A percentile compares a stretch with the other conserved stretches of the same genome.
phyloP scores from a whole-genome alignment of 768 basidiomycete genomes.

The Podaxis mareebaensis region DNA sequence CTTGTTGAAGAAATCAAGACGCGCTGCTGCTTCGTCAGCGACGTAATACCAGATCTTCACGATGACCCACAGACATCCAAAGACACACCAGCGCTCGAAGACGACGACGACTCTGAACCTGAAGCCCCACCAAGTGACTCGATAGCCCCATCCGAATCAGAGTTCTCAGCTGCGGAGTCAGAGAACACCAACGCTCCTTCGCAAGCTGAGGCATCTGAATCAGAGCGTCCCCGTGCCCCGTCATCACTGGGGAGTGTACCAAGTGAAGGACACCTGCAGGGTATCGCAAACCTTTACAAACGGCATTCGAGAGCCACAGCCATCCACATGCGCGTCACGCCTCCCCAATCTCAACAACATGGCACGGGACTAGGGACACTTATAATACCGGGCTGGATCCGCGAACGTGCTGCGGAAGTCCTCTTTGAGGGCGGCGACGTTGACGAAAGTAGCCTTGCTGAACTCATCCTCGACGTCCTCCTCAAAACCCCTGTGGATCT shows the following conservation, averaged over 20 bases:
- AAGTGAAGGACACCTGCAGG: constrained; percentile 58
- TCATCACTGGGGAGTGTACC: constrained; percentile 29
- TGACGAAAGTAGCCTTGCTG: constrained; percentile 83
- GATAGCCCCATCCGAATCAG: background rate
- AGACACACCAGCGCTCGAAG: constrained; percentile 28
- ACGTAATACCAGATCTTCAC: constrained; percentile 43
- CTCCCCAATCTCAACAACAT: constrained; percentile 59
- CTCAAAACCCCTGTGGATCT: constrained; percentile 91
- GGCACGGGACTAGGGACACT: constrained; percentile 79
- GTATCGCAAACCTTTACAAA: constrained; percentile 68
- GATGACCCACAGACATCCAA: constrained; percentile 21
- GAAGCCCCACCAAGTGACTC: constrained; percentile 37
- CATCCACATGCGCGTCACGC: constrained; percentile 65
- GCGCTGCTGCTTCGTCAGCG: constrained; percentile 85
- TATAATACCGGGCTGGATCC: constrained; percentile 91
- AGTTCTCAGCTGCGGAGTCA: constrained; percentile 38
- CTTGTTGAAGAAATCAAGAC: constrained; percentile 92
- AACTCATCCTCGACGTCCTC: constrained; percentile 75
- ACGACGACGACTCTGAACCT: constrained; percentile 38
- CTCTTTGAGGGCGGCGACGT: constrained; percentile 89
- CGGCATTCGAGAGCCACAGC: constrained; percentile 79
- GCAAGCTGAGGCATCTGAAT: constrained; percentile 66
- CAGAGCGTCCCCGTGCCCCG: constrained; percentile 44
- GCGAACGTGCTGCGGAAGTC: constrained; percentile 89
- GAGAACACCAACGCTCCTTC: constrained; percentile 20